Evolutionary conservation across 768 basidiomycete genomes (phyloP).

Genomic region (Exsudoporus frostii): DNA sequence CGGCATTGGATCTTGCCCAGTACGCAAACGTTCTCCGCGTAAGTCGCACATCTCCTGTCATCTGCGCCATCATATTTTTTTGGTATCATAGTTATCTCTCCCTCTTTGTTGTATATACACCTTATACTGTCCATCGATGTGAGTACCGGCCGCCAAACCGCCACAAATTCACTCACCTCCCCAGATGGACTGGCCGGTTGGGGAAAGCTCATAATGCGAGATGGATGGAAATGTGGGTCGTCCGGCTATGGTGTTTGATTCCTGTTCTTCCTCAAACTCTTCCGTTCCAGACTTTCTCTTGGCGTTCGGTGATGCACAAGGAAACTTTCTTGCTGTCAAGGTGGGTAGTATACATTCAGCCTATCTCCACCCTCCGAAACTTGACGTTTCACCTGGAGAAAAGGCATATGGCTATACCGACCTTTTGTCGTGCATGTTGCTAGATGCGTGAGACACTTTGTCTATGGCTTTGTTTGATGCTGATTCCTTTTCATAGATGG

Average conservation of each 20-base stretch:
- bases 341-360: constrained; percentile 28
- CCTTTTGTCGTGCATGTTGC: constrained; percentile 85
- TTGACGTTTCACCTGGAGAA: neutral
- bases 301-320: constrained; percentile 80
- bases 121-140: constrained; percentile 88
- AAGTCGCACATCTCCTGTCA: constrained; percentile 27
- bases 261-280: neutral
- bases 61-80: neutral
- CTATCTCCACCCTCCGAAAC: neutral
- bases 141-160: constrained; percentile 23
- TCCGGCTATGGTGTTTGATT: neutral
- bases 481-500: constrained; percentile 50
- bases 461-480: neutral
- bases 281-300: constrained; percentile 62
- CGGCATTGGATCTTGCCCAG: constrained; percentile 71
- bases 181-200: constrained; percentile 80
- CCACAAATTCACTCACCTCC: neutral
- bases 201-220: constrained; percentile 64
- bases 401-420: constrained; percentile 83
- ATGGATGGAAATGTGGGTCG: constrained; percentile 83
- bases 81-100: constrained; percentile 59
- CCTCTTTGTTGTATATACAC: constrained; percentile 72
- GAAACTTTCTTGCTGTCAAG: constrained; percentile 82
- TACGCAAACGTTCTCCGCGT: constrained; percentile 81
- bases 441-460: constrained; percentile 60